These are phyloP conservation scores for Pyrenophora graminea DNA, from an alignment of 2,329 filamentous ascomycete genomes.

Conservation along the genomic window DNA sequence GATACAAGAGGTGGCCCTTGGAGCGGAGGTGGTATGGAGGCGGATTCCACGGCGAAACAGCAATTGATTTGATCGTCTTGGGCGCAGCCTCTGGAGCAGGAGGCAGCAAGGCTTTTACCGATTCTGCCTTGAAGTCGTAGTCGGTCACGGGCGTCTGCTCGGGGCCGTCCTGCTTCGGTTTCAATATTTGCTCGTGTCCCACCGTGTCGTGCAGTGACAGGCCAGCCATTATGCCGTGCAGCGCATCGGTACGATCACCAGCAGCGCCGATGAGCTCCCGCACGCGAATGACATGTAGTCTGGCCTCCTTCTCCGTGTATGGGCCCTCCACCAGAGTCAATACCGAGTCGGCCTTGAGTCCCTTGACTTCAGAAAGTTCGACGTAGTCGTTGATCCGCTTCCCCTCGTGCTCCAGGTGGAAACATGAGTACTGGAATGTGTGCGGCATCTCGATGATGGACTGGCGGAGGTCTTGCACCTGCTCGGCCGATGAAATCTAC, in stretches of 20 bases:
- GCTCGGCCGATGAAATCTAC: conserved; percentile 88
- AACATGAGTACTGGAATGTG: conserved; percentile 97
- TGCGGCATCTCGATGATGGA: conserved; percentile 91
- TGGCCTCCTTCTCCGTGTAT: conserved; percentile 97
- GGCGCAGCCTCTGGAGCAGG: conserved; percentile 68
- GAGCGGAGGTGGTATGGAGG: conserved; percentile 89
- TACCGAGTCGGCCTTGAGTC: conserved; percentile 75
- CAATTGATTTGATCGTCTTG: conserved; percentile 88
- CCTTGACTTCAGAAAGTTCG: conserved; percentile 85
- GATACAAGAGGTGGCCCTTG: conserved; percentile 89
- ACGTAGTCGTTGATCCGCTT: conserved; percentile 93
- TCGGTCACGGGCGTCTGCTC: conserved; percentile 57
- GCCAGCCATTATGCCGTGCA: conserved; percentile 84
- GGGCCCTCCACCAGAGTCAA: conserved; percentile 87
- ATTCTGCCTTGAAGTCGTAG: conserved; percentile 77
- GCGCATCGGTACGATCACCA: conserved; percentile 81
- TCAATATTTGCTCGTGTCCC: conserved; percentile 47
- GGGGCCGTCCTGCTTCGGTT: conserved; percentile 35
- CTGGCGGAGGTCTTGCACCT: conserved; percentile 95
- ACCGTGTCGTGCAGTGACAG: conserved; percentile 85
- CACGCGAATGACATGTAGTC: conserved; percentile 89
- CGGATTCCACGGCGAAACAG: conserved; percentile 93
- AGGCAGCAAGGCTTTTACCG: conserved; percentile 73
- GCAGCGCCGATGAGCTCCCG: conserved; percentile 92
- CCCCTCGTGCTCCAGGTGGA: conserved; percentile 91